Base-by-base conservation (phyloP, 1,284 basidiomycete genomes). In the Sporisorium reilianum region DNA sequence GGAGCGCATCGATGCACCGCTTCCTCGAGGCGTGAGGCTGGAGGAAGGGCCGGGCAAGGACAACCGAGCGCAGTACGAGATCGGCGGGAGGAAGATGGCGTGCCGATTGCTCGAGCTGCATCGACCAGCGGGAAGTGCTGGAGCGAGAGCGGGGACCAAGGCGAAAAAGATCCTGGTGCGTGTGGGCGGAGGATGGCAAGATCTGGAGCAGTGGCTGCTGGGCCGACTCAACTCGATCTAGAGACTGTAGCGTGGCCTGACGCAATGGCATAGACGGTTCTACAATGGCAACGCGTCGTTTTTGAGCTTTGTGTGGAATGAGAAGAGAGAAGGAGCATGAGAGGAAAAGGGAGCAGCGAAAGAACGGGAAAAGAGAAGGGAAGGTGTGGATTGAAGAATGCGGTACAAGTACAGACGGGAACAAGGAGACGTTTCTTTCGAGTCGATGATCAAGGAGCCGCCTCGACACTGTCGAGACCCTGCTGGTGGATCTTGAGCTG, bases 21-120 rank as follows among this genome's bases (percentile, higher is more conserved):
- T 94, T 70, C 88, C 87, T 25, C 50, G 72, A 11, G 84, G 88
- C 83, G 70, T 85, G 87, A 36, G 92, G 89, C 49, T 77, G 5
- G 80, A 84, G 26, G 70, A 80, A 26, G 90, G 89, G 75, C 90
- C 90, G 54, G 90, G 91, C 50, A 91, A 93, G 82, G 91, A 94
- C 85, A 87, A 93, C 72, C 89, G 89, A 77, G 92, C 93, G 10
- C 90, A 92, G 80, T 95, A 95, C 86, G 89, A 90, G 50, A 91
- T 95, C 32, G 77, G 75, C 9, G 77, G 77, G 65, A 87, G 89
- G 69, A 93, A 93, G 86, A 88, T 91, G 36, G 88, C 67, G 11
- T 93, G 92, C 83, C 90, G 91, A 77, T 86, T 95, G 84, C 92
- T 93, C 48, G 92, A 89, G 82, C 87, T 88, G 55, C 85, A 91